A percentile compares a stretch with the other conserved stretches of the same genome.
These are phyloP conservation scores for Lachnellula hyalina DNA, from an alignment of 2,329 filamentous ascomycete species.

Conservation along the genomic window DNA sequence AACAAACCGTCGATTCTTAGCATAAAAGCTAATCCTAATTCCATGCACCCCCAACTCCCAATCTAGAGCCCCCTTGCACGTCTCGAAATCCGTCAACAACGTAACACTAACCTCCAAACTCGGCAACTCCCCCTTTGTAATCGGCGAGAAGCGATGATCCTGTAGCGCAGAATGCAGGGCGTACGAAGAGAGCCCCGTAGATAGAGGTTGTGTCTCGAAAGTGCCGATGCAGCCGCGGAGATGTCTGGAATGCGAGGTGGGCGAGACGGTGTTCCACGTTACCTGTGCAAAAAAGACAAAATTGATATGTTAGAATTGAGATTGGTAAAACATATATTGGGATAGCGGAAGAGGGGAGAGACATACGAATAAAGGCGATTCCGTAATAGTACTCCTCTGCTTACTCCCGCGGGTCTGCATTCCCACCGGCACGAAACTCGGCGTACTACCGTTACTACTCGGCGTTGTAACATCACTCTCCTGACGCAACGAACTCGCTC, in stretches of 20 bases:
- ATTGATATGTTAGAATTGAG: background rate
- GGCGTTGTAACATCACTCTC: constrained; percentile 37
- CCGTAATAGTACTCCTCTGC: constrained; percentile 32
- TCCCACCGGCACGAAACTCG: constrained; percentile 22
- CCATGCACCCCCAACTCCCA: constrained; percentile 87
- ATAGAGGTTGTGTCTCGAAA: constrained; percentile 72
- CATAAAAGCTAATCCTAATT: constrained; percentile 77
- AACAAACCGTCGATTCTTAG: constrained; percentile 48
- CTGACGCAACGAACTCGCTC: background rate
- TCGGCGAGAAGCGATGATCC: constrained; percentile 57
- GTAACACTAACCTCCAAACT: constrained; percentile 65
- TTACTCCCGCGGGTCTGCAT: constrained; percentile 17
- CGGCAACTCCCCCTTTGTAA: constrained; percentile 50
- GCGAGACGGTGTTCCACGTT: constrained; percentile 70
- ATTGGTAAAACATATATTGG: background rate
- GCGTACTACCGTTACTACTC: constrained; percentile 41
- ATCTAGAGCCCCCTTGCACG: constrained; percentile 66
- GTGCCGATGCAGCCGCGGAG: constrained; percentile 96
- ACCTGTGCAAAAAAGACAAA: background rate
- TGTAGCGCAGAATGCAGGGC: constrained; percentile 71
- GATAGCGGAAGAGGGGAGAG: no score
- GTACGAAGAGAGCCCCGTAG: constrained; percentile 70
- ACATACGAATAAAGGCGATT: constrained; percentile 74
- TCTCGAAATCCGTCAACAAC: constrained; percentile 80
- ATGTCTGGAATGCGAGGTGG: constrained; percentile 30